These are phyloP conservation scores for Yamadazyma sp. DNA, from an alignment of 1,139 yeast species.

Conservation along the genomic window DNA sequence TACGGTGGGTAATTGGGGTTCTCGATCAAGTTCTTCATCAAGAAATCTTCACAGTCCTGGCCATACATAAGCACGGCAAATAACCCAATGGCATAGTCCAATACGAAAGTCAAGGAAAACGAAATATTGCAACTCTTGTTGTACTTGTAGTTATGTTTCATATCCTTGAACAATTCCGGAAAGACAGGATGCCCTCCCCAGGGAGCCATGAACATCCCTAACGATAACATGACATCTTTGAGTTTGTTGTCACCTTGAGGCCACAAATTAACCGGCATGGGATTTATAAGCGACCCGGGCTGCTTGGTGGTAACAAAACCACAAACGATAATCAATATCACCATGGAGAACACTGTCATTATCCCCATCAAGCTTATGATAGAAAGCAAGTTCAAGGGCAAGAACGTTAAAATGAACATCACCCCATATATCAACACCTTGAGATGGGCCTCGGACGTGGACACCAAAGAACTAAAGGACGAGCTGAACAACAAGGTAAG, in stretches of 20 bases:
- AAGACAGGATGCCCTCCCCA: constrained; percentile 92
- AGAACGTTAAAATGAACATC: constrained; percentile 62
- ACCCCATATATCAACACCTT: constrained; percentile 49
- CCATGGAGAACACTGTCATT: constrained; percentile 63
- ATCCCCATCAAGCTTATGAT: constrained; percentile 76
- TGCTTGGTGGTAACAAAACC: constrained; percentile 55
- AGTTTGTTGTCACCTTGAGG: constrained; percentile 50
- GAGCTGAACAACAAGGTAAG: constrained; percentile 81
- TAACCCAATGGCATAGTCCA: constrained; percentile 35
- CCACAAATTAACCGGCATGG: constrained; percentile 49
- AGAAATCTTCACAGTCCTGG: constrained; percentile 32
- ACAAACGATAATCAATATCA: constrained; percentile 55
- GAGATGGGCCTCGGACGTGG: constrained; percentile 44
- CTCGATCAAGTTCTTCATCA: constrained; percentile 39
- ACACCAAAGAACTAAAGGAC: constrained; percentile 68
- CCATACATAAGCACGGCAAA: constrained; percentile 48
- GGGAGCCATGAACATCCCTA: constrained; percentile 81
- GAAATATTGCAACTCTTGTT: constrained; percentile 28
- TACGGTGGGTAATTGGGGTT: constrained; percentile 32
- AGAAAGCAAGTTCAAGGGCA: constrained; percentile 75
- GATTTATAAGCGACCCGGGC: constrained; percentile 69
- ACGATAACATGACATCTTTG: constrained; percentile 44
- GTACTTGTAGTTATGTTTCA: constrained; percentile 68
- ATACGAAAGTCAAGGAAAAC: constrained; percentile 31
- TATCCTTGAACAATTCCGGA: constrained; percentile 77